Evolutionary conservation across 2,329 filamentous ascomycete genomes (phyloP).

Genomic region (Talaromyces sp.): DNA sequence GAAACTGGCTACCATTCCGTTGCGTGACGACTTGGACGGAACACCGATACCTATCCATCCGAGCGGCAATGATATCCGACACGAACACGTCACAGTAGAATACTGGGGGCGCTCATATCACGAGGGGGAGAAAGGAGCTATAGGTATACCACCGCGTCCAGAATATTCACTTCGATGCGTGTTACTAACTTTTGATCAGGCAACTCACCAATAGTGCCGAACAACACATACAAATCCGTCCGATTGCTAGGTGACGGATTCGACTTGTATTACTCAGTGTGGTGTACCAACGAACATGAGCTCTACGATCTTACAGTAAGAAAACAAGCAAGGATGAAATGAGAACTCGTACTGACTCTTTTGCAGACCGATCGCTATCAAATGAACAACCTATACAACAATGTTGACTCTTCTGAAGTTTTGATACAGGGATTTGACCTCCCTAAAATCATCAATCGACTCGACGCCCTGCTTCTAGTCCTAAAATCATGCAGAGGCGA

Average conservation of each 20-base stretch:
- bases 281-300: slow-evolving; percentile 42
- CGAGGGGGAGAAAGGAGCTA: slow-evolving; percentile 29
- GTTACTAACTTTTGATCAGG: slow-evolving; percentile 17
- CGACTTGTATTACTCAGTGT: slow-evolving; percentile 41
- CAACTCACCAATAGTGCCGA: slow-evolving; percentile 23
- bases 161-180: background rate
- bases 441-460: slow-evolving; percentile 25
- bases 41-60: slow-evolving; percentile 45
- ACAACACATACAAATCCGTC: slow-evolving; percentile 42
- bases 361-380: slow-evolving; percentile 35
- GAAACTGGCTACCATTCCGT: slow-evolving; percentile 37
- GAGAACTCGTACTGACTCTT: background rate
- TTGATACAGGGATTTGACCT: slow-evolving; percentile 23
- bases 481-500: slow-evolving; percentile 38
- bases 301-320: slow-evolving; percentile 37
- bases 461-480: slow-evolving; percentile 37
- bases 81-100: slow-evolving; percentile 59
- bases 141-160: slow-evolving; percentile 23
- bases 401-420: background rate
- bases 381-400: slow-evolving; percentile 32
- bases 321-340: no score
- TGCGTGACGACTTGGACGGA: slow-evolving; percentile 56
- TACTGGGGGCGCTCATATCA: slow-evolving; percentile 49
- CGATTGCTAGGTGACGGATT: slow-evolving; percentile 35
- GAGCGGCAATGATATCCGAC: slow-evolving; percentile 27